Evolutionary conservation across 495 filamentous ascomycete species (phyloP), one percentile per base, ranked within the genome.

Genomic region (Penicillium macrosclerotiorum): DNA sequence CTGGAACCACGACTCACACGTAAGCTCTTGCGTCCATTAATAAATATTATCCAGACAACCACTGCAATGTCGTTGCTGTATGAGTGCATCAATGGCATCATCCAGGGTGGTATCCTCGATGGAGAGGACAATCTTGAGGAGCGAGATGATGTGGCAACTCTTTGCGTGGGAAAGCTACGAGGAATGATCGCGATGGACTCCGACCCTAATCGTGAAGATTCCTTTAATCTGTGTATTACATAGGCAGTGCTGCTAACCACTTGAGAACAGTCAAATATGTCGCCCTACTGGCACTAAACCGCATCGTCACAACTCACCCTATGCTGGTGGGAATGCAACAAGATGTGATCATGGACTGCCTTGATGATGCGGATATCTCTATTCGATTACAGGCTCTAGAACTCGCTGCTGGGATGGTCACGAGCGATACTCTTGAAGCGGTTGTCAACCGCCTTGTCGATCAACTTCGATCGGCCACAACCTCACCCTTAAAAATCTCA

Each of bases 51-150:
- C 51, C 84, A 85, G 52, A 95, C 90, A 2, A 97, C 94, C 1
- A 84, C 88, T 19, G 94, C 93, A 7, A 98, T 96, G 93, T 96
- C 92, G 4, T 68, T 98, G 13, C 71, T 97, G 4, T 98, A 98
- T 45, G 93, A 98, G 63, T 98, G 94, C 57, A 96, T 98, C 58
- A 96, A 95, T 66, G 94, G 93, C 14, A 92, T 98, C 47, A 95
- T 98, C 26, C 90, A 95, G 62, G 94, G 93, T 8, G 93, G 93
- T 1, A 94, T 98, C 45, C 71, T 98, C 22, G 88, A 88, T 24
- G 82, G 83, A 12, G 81, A 82, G 27, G 86, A 87, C 33, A 85
- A 85, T 37, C 79, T 81, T 31, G 75, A 81, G 33, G 92, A 90
- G 40, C 84, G 82, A 41, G 90, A 97, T 54, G 93, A 98, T 53